Evolutionary conservation across 495 filamentous ascomycete genomes (phyloP).

Genomic region (Talaromyces liani): DNA sequence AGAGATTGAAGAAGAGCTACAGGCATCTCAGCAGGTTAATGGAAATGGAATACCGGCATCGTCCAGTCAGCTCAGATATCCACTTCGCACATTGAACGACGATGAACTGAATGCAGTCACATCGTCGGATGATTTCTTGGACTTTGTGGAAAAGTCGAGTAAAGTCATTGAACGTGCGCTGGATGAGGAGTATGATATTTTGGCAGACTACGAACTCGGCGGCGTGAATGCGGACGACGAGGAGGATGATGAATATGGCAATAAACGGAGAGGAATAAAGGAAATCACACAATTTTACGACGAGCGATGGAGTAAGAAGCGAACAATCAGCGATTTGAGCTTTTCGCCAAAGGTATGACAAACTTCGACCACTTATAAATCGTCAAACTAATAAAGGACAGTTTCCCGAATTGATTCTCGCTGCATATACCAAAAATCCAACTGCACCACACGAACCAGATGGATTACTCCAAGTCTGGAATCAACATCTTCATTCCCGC

Average conservation of each 20-base stretch:
- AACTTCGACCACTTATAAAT: neutral
- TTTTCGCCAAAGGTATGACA: slow-evolving; percentile 75
- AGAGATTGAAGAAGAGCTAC: slow-evolving; percentile 90
- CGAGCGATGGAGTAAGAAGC: slow-evolving; percentile 92
- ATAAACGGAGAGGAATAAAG: slow-evolving; percentile 70
- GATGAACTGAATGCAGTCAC: slow-evolving; percentile 89
- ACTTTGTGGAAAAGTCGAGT: slow-evolving; percentile 90
- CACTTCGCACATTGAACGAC: slow-evolving; percentile 68
- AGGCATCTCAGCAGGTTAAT: slow-evolving; percentile 51
- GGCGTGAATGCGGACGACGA: slow-evolving; percentile 60
- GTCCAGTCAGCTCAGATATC: slow-evolving; percentile 53
- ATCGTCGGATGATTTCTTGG: slow-evolving; percentile 86
- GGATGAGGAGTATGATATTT: slow-evolving; percentile 88
- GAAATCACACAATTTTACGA: slow-evolving; percentile 91
- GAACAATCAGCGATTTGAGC: slow-evolving; percentile 87
- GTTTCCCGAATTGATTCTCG: slow-evolving; percentile 87
- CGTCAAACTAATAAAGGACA: slow-evolving; percentile 16
- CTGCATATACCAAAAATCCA: slow-evolving; percentile 93
- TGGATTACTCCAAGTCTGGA: slow-evolving; percentile 95
- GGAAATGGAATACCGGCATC: slow-evolving; percentile 43
- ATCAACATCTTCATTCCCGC: slow-evolving; percentile 83
- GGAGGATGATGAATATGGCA: slow-evolving; percentile 78
- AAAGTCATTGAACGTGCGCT: slow-evolving; percentile 96
- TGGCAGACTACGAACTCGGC: slow-evolving; percentile 86
- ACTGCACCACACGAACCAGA: slow-evolving; percentile 92